Evolutionary conservation across 2,329 filamentous ascomycete species (phyloP).

Genomic region (Talaromyces sp.): DNA sequence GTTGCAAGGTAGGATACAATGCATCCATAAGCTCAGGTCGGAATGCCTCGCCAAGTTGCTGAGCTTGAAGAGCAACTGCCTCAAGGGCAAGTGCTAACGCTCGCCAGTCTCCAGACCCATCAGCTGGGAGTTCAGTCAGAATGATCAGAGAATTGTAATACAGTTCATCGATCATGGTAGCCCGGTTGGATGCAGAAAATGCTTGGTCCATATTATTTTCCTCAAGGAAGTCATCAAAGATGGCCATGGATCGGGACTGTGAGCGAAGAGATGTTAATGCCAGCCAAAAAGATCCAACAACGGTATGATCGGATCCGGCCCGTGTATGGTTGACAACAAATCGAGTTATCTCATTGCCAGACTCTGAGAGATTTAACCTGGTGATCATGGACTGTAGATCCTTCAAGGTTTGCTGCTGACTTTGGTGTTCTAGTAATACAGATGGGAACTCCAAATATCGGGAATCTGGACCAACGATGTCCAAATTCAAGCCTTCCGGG

Average conservation of each 20-base stretch:
- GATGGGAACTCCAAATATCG: slow-evolving; percentile 56
- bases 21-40: slow-evolving; percentile 85
- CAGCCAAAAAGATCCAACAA: slow-evolving; percentile 78
- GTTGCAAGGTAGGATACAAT: slow-evolving; percentile 87
- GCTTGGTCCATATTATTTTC: slow-evolving; percentile 43
- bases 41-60: slow-evolving; percentile 68
- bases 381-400: slow-evolving; percentile 63
- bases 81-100: slow-evolving; percentile 80
- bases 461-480: slow-evolving; percentile 27
- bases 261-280: slow-evolving; percentile 71
- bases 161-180: slow-evolving; percentile 47
- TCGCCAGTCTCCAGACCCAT: slow-evolving; percentile 64
- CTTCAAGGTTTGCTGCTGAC: slow-evolving; percentile 66
- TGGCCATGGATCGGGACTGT: slow-evolving; percentile 54
- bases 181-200: slow-evolving; percentile 26
- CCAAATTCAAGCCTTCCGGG: slow-evolving; percentile 27
- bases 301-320: slow-evolving; percentile 59
- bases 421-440: slow-evolving; percentile 65
- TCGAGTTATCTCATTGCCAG: slow-evolving; percentile 56
- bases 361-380: slow-evolving; percentile 54
- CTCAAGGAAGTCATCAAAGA: slow-evolving; percentile 70
- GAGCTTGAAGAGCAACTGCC: slow-evolving; percentile 74
- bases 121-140: slow-evolving; percentile 41
- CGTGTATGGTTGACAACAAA: slow-evolving; percentile 68
- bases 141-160: slow-evolving; percentile 47